Evolutionary conservation across 352 stramenopile genomes (phyloP).

Genomic region (Phytopythium sindhum): DNA sequence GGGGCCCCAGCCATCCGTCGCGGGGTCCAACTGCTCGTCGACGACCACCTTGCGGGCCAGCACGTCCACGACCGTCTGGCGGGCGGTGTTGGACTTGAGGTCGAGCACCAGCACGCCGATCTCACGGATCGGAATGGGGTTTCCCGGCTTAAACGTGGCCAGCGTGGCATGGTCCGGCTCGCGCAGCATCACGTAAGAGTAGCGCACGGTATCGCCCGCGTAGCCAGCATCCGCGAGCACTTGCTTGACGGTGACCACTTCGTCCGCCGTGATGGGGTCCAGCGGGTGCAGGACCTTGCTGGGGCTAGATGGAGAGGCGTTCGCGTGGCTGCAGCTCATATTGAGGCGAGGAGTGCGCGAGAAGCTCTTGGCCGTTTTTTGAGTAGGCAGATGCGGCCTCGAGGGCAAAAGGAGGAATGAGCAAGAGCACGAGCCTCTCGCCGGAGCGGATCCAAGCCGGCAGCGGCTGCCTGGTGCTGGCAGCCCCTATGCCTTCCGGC

Average conservation of each 20-base stretch:
- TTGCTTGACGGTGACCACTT: conserved; percentile 42
- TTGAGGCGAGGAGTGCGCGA: neutral
- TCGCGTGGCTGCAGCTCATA: conserved; percentile 17
- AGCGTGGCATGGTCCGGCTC: conserved; percentile 44
- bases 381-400: neutral
- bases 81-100: conserved; percentile 25
- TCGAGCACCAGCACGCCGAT: conserved; percentile 39
- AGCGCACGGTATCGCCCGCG: conserved; percentile 28
- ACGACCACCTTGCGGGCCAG: conserved; percentile 24
- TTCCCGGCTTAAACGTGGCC: conserved; percentile 24
- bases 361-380: neutral
- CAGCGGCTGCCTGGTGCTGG: neutral
- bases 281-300: conserved; percentile 30
- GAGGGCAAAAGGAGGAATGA: conserved; percentile 15
- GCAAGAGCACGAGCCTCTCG: neutral
- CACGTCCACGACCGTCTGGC: conserved; percentile 42
- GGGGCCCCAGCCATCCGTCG: conserved; percentile 39
- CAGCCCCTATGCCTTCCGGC: neutral
- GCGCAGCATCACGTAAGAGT: conserved; percentile 53
- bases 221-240: conserved; percentile 36
- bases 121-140: conserved; percentile 34
- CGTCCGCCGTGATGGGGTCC: conserved; percentile 40
- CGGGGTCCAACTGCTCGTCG: conserved; percentile 29
- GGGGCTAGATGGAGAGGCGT: conserved; percentile 7
- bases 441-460: neutral